A percentile compares a stretch with the other conserved stretches of the same genome.
Conservation (phyloP, 2,329 filamentous ascomycete genomes). For the Lasiodiplodia sp. region DNA sequence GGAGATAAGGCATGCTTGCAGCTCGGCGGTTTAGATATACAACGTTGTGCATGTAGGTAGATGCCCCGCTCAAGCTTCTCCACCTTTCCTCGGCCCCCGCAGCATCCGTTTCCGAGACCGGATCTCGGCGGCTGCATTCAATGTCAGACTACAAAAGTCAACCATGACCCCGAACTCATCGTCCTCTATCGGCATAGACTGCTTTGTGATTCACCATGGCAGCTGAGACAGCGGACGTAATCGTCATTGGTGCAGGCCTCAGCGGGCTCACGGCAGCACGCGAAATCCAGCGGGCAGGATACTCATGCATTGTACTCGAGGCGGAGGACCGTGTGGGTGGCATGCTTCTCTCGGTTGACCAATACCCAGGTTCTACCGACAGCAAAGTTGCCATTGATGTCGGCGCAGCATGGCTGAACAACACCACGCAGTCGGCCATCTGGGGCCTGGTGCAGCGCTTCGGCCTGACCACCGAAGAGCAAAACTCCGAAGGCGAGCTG, state of each 20-base stretch:
- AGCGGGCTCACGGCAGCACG: conserved; percentile 39
- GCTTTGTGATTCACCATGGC: not conserved
- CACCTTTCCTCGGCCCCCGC: not conserved
- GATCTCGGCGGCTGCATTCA: not conserved
- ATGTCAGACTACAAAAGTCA: not conserved
- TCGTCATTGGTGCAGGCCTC: conserved; percentile 56
- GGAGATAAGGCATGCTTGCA: not conserved
- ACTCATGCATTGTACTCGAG: conserved; percentile 56
- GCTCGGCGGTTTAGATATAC: not conserved
- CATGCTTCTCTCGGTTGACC: conserved; percentile 54
- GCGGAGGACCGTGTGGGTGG: conserved; percentile 60
- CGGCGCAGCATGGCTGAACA: conserved; percentile 68
- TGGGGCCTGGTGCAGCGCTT: conserved; percentile 52
- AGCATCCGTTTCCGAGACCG: not conserved
- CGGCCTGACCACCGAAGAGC: conserved; percentile 55
- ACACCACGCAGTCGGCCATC: conserved; percentile 59
- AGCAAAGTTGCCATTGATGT: conserved; percentile 52
- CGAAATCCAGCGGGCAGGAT: conserved; percentile 48
- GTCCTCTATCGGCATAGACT: not conserved
- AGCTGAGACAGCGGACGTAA: conserved; percentile 27
- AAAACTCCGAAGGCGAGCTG: conserved; percentile 55
- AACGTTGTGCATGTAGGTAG: not conserved
- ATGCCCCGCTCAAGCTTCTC: not conserved
- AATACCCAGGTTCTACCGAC: not conserved
- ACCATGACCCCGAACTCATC: not conserved